Percentiles rank a stretch among this genome's conserved stretches.
These are phyloP conservation scores for Fusarium subtropicale DNA, from an alignment of 2,329 filamentous ascomycete species.

Conservation along the genomic window DNA sequence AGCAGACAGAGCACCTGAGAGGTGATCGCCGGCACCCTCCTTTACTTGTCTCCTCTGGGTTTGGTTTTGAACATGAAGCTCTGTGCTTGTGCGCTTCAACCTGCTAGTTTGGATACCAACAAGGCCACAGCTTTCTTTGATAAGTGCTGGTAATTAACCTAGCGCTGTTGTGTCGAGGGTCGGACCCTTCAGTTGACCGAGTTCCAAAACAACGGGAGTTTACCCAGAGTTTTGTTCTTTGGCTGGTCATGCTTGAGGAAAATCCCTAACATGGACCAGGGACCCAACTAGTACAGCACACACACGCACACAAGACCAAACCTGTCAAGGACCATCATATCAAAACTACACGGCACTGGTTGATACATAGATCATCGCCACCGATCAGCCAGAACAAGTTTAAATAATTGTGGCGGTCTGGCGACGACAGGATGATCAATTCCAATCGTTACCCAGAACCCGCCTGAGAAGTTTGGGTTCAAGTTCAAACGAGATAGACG, in stretches of 20 bases:
- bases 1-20: slow-evolving; percentile 16
- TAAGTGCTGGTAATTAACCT: slow-evolving; percentile 1
- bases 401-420: slow-evolving; percentile 32
- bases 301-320: not conserved
- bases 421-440: slow-evolving; percentile 30
- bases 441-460: slow-evolving; percentile 8
- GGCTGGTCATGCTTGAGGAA: slow-evolving; percentile 7
- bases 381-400: slow-evolving; percentile 27
- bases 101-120: slow-evolving; percentile 35
- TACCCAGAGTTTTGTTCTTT: slow-evolving; percentile 9
- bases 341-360: not conserved
- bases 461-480: not conserved
- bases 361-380: slow-evolving; percentile 16
- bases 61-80: slow-evolving; percentile 22
- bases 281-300: not conserved
- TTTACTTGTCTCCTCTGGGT: slow-evolving; percentile 24
- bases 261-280: slow-evolving; percentile 15
- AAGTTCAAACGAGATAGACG: slow-evolving; percentile 4
- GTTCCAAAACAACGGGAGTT: slow-evolving; percentile 28
- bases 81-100: slow-evolving; percentile 8
- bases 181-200: slow-evolving; percentile 25
- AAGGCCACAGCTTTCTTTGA: slow-evolving; percentile 25
- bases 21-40: slow-evolving; percentile 27
- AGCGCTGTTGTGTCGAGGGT: slow-evolving; percentile 4
- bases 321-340: not conserved